Evolutionary conservation across 441 rosid species (phyloP).

Genomic region (Euphorbia schlechtendalii): DNA sequence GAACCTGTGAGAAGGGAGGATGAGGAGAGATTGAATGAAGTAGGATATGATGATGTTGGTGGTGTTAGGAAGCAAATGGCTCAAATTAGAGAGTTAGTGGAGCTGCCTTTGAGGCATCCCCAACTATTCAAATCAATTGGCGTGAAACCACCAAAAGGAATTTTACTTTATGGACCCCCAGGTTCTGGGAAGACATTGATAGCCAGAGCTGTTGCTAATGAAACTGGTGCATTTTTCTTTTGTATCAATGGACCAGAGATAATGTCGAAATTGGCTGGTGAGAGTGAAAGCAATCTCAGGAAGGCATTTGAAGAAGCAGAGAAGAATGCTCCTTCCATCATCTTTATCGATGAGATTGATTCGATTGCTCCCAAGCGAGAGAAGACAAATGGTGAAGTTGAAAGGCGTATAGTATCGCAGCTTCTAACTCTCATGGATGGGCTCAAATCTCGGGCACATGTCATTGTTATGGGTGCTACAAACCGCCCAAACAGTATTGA

Average conservation of each 20-base stretch:
- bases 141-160: constrained; percentile 75
- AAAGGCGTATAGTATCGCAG: constrained; percentile 57
- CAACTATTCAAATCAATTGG: constrained; percentile 72
- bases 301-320: constrained; percentile 68
- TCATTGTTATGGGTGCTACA: constrained; percentile 47
- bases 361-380: constrained; percentile 69
- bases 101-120: constrained; percentile 69
- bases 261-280: constrained; percentile 71
- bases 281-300: constrained; percentile 69
- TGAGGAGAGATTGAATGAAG: constrained; percentile 59
- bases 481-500: constrained; percentile 47
- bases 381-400: constrained; percentile 64
- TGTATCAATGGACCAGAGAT: constrained; percentile 63
- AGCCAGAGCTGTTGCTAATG: constrained; percentile 67
- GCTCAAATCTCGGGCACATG: constrained; percentile 44
- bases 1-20: constrained; percentile 70
- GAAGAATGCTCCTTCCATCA: constrained; percentile 64
- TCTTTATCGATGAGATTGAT: constrained; percentile 62
- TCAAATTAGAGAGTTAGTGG: constrained; percentile 77
- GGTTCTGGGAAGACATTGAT: constrained; percentile 64
- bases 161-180: constrained; percentile 63
- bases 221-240: constrained; percentile 68
- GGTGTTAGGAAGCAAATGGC: constrained; percentile 81
- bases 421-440: constrained; percentile 60
- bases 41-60: constrained; percentile 82